phyloP scores from a whole-genome alignment of 305 asterid species.

The Coffea humblotiana region DNA sequence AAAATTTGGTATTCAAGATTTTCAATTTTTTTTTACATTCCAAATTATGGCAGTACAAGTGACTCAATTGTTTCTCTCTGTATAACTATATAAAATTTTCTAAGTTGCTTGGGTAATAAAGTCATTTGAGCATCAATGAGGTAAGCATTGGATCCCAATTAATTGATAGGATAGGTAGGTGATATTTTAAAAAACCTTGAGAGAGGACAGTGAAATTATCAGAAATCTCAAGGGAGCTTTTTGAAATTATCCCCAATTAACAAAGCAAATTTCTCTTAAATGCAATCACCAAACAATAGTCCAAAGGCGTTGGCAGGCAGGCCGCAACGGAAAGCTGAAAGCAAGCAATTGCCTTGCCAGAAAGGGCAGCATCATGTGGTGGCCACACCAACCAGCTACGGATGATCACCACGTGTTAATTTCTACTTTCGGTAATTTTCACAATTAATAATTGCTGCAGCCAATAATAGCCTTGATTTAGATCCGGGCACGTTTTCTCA shows the following conservation, averaged over 20 bases:
- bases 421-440: neutral
- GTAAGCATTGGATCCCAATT: too few relatives aligned
- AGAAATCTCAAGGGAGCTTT: too few relatives aligned
- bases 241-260: neutral
- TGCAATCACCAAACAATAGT: neutral
- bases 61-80: too few relatives aligned
- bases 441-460: neutral
- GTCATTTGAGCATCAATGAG: too few relatives aligned
- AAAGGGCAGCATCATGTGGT: constrained; percentile 17
- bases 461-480: constrained; percentile 8
- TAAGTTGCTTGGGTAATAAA: too few relatives aligned
- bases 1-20: too few relatives aligned
- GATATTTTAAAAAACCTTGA: too few relatives aligned
- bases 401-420: constrained; percentile 4
- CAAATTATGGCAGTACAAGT: too few relatives aligned
- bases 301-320: neutral
- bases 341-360: constrained; percentile 14
- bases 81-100: too few relatives aligned
- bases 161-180: too few relatives aligned
- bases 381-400: constrained; percentile 1
- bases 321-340: neutral
- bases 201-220: too few relatives aligned
- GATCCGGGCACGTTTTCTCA: neutral
- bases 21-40: too few relatives aligned
- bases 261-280: neutral